Evolutionary conservation across 768 basidiomycete genomes (phyloP).

Genomic region (Lyophyllum atratum): DNA sequence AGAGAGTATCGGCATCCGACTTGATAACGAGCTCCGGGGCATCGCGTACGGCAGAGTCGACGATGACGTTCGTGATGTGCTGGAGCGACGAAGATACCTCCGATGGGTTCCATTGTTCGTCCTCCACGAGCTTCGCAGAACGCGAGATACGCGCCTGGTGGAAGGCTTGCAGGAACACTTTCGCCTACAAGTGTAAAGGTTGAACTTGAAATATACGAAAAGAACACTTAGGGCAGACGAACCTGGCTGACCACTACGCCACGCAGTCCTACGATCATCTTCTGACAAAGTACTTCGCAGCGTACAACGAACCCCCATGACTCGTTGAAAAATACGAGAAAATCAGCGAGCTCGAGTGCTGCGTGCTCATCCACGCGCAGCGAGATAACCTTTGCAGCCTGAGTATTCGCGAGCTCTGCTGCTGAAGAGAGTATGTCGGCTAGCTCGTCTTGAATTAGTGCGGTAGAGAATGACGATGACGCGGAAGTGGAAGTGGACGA

Average conservation of each 20-base stretch:
- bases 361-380: constrained; percentile 81
- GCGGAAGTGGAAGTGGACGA: constrained; percentile 31
- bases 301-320: constrained; percentile 90
- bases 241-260: constrained; percentile 87
- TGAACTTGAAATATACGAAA: background rate
- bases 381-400: constrained; percentile 77
- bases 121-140: constrained; percentile 90
- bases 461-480: constrained; percentile 1
- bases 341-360: constrained; percentile 67
- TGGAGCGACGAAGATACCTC: constrained; percentile 74
- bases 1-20: constrained; percentile 22
- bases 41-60: constrained; percentile 83
- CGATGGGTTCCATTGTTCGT: constrained; percentile 89
- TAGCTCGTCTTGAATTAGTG: constrained; percentile 64
- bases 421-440: constrained; percentile 76
- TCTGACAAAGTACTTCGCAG: constrained; percentile 81
- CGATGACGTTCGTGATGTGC: constrained; percentile 67
- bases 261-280: constrained; percentile 92
- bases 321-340: constrained; percentile 79
- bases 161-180: constrained; percentile 82
- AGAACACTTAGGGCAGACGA: constrained; percentile 10
- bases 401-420: constrained; percentile 83
- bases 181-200: constrained; percentile 54
- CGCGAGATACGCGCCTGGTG: constrained; percentile 79
- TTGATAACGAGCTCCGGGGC: constrained; percentile 63